Conservation (phyloP, 2,329 filamentous ascomycete species). For the Aspergillus tanneri region DNA sequence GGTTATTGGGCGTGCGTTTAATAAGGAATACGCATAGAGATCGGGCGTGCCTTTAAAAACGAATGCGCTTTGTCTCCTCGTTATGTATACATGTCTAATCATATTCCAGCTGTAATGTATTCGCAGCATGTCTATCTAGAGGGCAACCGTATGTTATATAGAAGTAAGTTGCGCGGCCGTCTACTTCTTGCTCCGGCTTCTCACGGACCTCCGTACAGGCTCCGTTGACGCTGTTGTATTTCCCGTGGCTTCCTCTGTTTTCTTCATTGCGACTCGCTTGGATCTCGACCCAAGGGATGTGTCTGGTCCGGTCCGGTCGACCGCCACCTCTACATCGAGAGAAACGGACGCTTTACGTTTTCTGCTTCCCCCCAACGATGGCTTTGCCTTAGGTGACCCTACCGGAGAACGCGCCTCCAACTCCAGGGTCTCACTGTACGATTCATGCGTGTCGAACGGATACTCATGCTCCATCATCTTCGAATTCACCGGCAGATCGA, state of each 20-base stretch:
- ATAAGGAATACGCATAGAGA: conserved; percentile 71
- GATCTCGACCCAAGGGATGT: conserved; percentile 16
- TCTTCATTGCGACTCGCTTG: conserved; percentile 27
- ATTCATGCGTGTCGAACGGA: conserved; percentile 7
- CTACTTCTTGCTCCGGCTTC: conserved; percentile 28
- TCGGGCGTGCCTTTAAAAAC: conserved; percentile 87
- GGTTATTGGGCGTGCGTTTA: conserved; percentile 90
- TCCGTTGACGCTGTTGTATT: conserved; percentile 17
- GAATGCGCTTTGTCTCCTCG: conserved; percentile 58
- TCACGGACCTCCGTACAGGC: conserved; percentile 30
- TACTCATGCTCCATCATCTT: conserved; percentile 12
- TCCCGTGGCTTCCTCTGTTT: conserved; percentile 13
- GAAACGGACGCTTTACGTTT: conserved; percentile 26
- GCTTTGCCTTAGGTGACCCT: not conserved
- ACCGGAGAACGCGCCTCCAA: not conserved
- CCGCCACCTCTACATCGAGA: not conserved
- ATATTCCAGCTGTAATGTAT: conserved; percentile 3
- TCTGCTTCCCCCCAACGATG: conserved; percentile 11
- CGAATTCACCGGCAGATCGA: conserved; percentile 8
- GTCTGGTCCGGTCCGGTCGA: not conserved
- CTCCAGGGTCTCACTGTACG: conserved; percentile 4
- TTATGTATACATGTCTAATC: not conserved
- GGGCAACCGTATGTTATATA: conserved; percentile 14
- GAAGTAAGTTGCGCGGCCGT: conserved; percentile 5
- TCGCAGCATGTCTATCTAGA: conserved; percentile 11